Evolutionary conservation across 345 rosid genomes (phyloP).

Genomic region (Citrus reticulata): DNA sequence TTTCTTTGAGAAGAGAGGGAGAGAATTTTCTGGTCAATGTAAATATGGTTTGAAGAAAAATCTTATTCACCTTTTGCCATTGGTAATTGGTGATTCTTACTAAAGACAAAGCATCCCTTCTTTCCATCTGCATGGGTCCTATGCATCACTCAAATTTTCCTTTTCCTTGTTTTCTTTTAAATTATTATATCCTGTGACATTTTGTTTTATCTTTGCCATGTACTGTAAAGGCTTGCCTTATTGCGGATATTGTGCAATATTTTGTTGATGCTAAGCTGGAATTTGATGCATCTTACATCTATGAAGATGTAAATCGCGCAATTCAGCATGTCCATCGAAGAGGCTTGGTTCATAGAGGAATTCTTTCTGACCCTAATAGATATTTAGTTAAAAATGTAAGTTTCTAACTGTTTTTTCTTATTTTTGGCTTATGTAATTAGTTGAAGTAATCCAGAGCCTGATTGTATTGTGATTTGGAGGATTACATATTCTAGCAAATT

Average conservation of each 20-base stretch:
- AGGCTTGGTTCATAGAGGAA: conserved; percentile 87
- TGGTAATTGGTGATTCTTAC: background rate
- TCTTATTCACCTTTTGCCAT: background rate
- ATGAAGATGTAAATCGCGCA: conserved; percentile 87
- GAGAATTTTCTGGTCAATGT: background rate
- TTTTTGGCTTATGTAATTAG: background rate
- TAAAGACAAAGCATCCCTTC: background rate
- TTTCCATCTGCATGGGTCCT: background rate
- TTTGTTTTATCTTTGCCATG: conserved; percentile 12
- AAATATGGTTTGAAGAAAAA: background rate
- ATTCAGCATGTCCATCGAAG: conserved; percentile 95
- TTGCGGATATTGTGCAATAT: conserved; percentile 90
- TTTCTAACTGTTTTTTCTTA: conserved; percentile 2
- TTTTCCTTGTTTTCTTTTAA: background rate
- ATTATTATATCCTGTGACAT: background rate
- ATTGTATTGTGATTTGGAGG: conserved; percentile 6
- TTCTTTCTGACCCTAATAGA: conserved; percentile 77
- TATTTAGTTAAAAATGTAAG: conserved; percentile 83
- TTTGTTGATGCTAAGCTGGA: conserved; percentile 94
- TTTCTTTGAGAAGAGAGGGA: background rate
- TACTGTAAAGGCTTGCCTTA: conserved; percentile 73
- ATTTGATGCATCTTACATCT: conserved; percentile 89
- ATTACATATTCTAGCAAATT: background rate
- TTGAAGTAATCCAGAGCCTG: background rate
- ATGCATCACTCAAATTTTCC: conserved; percentile 1